Percentiles rank a stretch among this genome's conserved stretches.
phyloP scores from a whole-genome alignment of 345 rosid species.

The Kandelia obovata region DNA sequence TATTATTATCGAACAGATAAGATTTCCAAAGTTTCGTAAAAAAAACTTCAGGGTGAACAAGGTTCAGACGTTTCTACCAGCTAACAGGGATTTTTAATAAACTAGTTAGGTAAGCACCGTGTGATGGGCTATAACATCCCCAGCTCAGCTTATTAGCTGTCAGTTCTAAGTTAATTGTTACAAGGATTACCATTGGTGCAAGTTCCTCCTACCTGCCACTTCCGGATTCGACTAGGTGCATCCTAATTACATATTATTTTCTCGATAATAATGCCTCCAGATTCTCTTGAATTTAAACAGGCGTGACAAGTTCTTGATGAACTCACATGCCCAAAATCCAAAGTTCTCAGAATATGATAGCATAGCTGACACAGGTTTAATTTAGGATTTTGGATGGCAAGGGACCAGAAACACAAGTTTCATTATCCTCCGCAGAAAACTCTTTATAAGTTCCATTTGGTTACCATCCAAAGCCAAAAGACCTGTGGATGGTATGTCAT shows the following conservation, averaged over 20 bases:
- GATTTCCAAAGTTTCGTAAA: too few relatives aligned
- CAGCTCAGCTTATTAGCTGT: not conserved
- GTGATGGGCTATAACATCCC: not conserved
- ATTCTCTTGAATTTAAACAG: not conserved
- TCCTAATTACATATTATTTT: not conserved
- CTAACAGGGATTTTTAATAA: too few relatives aligned
- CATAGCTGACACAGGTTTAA: not conserved
- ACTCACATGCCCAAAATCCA: not conserved
- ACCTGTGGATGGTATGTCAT: constrained; percentile 9
- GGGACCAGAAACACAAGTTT: not conserved
- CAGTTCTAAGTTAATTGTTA: not conserved
- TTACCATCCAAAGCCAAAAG: constrained; percentile 4
- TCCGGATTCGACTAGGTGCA: not conserved
- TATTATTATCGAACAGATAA: too few relatives aligned
- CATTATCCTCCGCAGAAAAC: not conserved
- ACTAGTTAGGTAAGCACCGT: not conserved
- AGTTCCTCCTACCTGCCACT: not conserved
- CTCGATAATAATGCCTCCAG: not conserved
- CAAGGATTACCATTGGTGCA: not conserved
- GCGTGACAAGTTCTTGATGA: not conserved
- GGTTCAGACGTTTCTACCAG: not conserved
- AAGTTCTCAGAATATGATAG: not conserved
- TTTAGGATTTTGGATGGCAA: not conserved
- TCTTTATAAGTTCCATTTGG: not conserved
- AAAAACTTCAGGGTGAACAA: too few relatives aligned